Base-by-base conservation (phyloP, 139 green algal species). In the Chlamydomonas schloesseri region DNA sequence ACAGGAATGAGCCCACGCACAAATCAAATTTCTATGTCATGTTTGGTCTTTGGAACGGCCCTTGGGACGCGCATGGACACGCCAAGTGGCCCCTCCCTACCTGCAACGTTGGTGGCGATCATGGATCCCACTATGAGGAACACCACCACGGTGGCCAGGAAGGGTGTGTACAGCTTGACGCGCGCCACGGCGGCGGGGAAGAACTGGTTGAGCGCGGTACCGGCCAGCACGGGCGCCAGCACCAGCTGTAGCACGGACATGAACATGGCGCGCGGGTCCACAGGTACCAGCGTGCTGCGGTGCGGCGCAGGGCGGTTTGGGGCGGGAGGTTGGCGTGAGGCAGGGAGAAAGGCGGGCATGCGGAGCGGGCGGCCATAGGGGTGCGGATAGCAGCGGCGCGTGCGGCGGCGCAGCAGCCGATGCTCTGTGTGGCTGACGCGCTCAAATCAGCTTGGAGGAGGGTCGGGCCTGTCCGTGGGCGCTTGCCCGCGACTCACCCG, bases 201-300 rank as follows among this genome's bases (percentile, higher is more conserved):
- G 24, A 76, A 74, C 88, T 90, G 68, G 86, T 94, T 94, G 62
- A 89, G 24, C 1, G 86, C 86, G 18, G 84, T 71, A n/a, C 91
- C 91, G 9, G 93, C 65, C 29, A 94, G 87, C 34, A 94, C 92
- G 15, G 92, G 92, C 29, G 84, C 90, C 53, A 94, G 82, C 84
- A 94, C 92, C 84, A 94, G 87, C 88, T 94, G 89, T 55, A 94
- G 72, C 53, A 92, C 87, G 11, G 81, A 91, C 53, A 94, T 5
- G 73, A 94, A 93, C 92, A 94, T 94, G 75, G 92, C 92, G 14
- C 72, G 69, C 21, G 88, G 70, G 77, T 94, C 88, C 20, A 94
- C 84, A 5, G 92, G 90, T 14, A 94, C 92, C 67, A 94, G 73
- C 37, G 89, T 91, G 47, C 92, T 91, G 31, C 73, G 58, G 65